phyloP scores from a whole-genome alignment of 2,329 filamentous ascomycete species.

The Pyrenochaeta sp. region DNA sequence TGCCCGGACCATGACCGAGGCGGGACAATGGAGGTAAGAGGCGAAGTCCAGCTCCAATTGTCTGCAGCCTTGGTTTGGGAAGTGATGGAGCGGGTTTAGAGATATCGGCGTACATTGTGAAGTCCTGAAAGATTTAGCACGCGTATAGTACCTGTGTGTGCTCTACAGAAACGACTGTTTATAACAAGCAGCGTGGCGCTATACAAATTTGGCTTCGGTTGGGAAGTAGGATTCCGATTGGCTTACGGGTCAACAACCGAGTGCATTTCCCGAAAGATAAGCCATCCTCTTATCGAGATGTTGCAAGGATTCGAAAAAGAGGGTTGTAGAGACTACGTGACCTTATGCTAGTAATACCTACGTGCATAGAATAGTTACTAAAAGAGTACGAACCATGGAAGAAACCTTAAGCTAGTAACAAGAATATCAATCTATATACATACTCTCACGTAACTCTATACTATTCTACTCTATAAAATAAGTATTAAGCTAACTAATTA shows the following conservation, averaged over 20 bases:
- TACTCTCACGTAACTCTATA: no score
- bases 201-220: not conserved
- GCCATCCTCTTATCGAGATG: not conserved
- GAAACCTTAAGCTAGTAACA: no score
- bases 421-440: no score
- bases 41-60: conserved; percentile 9
- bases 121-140: not conserved
- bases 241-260: not conserved
- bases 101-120: conserved; percentile 9
- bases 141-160: not conserved
- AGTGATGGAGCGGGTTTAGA: conserved; percentile 17
- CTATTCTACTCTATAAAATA: no score
- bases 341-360: not conserved
- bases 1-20: conserved; percentile 14
- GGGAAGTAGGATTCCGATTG: not conserved
- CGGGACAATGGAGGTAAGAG: conserved; percentile 13
- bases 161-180: not conserved
- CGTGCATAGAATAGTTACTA: not conserved
- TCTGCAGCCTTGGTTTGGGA: conserved; percentile 4
- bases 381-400: not conserved
- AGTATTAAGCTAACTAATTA: no score
- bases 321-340: not conserved
- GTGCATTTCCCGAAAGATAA: not conserved
- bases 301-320: not conserved
- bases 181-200: not conserved